Base-by-base conservation (phyloP, 768 basidiomycete species). In the Rhizopogon vesiculosus region DNA sequence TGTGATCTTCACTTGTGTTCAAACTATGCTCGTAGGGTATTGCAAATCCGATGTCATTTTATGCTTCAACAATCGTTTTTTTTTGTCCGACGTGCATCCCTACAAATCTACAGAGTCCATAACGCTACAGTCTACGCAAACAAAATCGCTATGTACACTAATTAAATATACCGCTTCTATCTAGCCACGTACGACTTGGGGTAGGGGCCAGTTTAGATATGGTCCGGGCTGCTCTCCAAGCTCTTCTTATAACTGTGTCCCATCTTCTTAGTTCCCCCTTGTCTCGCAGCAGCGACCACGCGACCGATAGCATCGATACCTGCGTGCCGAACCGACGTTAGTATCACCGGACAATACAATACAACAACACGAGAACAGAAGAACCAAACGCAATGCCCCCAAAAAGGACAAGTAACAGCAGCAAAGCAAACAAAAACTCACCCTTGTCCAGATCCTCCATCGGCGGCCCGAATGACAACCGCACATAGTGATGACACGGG, bases 401-500 rank as follows among this genome's bases (percentile, higher is more conserved):
- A 25, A 25, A 25, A 25, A 25, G 25, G 25, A 25, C 25, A 25
- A 25, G 3, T 25, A 4, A 5, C 25, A 25, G 4, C 25, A 25
- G 25, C 25, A 25, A 25, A 25, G 25, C 25, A 5, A 25, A 25
- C 13, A 53, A 45, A 46, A 40, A 63, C 72, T 22, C 51, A 79
- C 91, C 93, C 74, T 78, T 85, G 60, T 94, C 87, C 42, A 94
- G 80, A 62, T 86, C 86, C 56, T 83, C 81, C 45, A 94, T 62
- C 19, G 90, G 88, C 6, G 91, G 91, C 0, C 91, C 91, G 65
- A 93, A 93, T 29, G 88, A 91, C 39, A 97, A 72, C 22, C 95
- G 84, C 25, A 97, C 86, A 61, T 90, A 97, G 66, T 89, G 86
- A 71, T 92, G 89, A 73, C 92, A 95, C 9, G 93, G 90, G 15